Percentiles rank a stretch among this genome's conserved stretches.
These are phyloP conservation scores for Ensete ventricosum DNA, from an alignment of 176 grass and related monocot species.

Conservation along the genomic window DNA sequence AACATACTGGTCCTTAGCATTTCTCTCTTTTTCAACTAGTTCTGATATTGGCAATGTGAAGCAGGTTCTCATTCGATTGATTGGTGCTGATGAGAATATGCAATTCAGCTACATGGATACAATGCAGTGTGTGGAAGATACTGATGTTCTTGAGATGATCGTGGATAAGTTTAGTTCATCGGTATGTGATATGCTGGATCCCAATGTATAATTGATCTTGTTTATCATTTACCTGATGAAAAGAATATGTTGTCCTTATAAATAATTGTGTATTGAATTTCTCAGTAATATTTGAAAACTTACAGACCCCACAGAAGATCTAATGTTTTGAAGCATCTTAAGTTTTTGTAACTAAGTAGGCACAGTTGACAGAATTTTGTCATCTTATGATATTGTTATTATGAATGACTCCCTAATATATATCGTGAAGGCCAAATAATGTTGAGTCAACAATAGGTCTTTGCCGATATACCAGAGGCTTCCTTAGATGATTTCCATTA, in stretches of 20 bases:
- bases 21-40: background rate
- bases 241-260: background rate
- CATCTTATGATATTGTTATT: background rate
- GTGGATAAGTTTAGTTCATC: conserved; percentile 91
- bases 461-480: too few relatives aligned
- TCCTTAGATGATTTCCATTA: background rate
- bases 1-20: too few relatives aligned
- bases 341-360: background rate
- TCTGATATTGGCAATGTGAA: conserved; percentile 23
- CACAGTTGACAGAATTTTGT: background rate
- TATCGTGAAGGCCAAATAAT: too few relatives aligned
- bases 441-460: too few relatives aligned
- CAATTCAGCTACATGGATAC: conserved; percentile 66
- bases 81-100: conserved; percentile 85
- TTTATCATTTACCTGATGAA: background rate
- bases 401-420: background rate
- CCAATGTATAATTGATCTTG: too few relatives aligned
- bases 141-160: conserved; percentile 95
- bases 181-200: conserved; percentile 34
- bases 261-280: background rate
- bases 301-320: background rate
- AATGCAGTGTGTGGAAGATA: conserved; percentile 88
- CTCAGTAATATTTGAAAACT: background rate
- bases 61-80: conserved; percentile 79
- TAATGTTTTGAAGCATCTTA: background rate